Evolutionary conservation across 202 grass and related monocot genomes (phyloP).

Genomic region (Panicum virgatum): DNA sequence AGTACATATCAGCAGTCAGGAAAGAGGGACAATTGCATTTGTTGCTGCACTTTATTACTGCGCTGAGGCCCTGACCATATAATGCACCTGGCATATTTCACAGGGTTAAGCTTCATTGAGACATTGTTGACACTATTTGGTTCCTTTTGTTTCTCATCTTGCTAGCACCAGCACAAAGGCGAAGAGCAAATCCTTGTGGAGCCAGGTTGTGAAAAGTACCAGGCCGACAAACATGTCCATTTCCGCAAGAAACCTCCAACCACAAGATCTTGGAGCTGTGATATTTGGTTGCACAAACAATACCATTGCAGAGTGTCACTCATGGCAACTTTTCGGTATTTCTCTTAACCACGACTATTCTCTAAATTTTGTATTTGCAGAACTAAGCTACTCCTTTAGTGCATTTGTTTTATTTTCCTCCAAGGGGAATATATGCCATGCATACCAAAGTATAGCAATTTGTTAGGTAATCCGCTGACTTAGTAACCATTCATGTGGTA

Average conservation of each 20-base stretch:
- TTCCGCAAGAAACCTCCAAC: no score
- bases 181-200: no score
- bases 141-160: constrained; percentile 32
- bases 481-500: constrained; percentile 3
- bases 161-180: background rate
- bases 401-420: background rate
- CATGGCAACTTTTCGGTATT: constrained; percentile 76
- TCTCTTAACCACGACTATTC: constrained; percentile 18
- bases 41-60: background rate
- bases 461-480: constrained; percentile 4
- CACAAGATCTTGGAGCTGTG: no score
- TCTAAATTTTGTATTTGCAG: constrained; percentile 9
- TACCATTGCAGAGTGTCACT: no score
- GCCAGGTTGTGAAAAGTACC: no score
- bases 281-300: no score
- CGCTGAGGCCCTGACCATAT: background rate
- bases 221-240: no score
- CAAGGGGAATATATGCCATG: background rate
- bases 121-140: background rate
- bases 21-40: background rate
- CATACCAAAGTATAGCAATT: constrained; percentile 9
- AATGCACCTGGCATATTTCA: background rate
- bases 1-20: background rate
- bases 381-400: background rate
- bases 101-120: background rate